Conservation (phyloP, 2,329 filamentous ascomycete species). For the Remersonia thermophila region DNA sequence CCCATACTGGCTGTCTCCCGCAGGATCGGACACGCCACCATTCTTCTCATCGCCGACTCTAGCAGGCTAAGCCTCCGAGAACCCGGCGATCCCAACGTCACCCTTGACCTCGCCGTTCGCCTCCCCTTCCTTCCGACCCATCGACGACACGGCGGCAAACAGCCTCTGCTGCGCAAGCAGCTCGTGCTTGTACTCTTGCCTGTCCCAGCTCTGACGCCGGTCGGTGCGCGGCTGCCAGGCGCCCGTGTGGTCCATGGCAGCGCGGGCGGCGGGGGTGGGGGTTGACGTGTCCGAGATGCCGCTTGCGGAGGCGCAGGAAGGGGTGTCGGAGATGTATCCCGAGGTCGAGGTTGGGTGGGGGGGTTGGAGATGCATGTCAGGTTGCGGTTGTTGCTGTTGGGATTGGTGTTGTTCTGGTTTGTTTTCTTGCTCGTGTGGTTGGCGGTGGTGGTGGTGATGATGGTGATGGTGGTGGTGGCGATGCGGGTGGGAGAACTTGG, state of each 20-base stretch:
- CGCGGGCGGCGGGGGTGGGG: slow-evolving; percentile 20
- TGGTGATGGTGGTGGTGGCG: background rate
- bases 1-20: too few species aligned
- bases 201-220: slow-evolving; percentile 39
- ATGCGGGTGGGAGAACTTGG: too few species aligned
- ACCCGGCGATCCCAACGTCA: too few species aligned
- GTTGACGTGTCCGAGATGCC: slow-evolving; percentile 8
- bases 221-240: slow-evolving; percentile 36
- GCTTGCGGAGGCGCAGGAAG: too few species aligned
- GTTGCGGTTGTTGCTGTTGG: background rate
- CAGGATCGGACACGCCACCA: too few species aligned
- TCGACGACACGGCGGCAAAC: slow-evolving; percentile 27
- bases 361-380: background rate
- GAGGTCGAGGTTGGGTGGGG: too few species aligned
- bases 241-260: slow-evolving; percentile 25
- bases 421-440: background rate
- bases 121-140: too few species aligned
- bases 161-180: too few species aligned
- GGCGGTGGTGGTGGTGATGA: background rate
- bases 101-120: too few species aligned
- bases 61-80: too few species aligned
- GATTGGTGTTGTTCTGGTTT: background rate
- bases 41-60: too few species aligned
- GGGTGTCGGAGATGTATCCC: too few species aligned
- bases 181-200: slow-evolving; percentile 40